phyloP scores from a whole-genome alignment of 192 early-diverging fungal species.

The Geosiphon pyriformis region DNA sequence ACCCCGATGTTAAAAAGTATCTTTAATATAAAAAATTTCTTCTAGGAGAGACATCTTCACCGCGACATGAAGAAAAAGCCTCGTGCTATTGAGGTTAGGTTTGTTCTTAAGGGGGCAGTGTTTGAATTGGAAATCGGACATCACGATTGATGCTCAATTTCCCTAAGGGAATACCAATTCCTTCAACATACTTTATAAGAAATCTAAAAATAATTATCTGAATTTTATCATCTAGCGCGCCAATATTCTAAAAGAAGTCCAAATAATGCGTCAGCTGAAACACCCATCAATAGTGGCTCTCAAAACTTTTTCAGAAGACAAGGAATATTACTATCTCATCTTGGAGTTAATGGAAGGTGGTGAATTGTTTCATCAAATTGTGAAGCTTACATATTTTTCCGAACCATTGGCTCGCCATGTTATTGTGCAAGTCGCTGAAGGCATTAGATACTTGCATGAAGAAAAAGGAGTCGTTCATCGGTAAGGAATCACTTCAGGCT shows the following conservation, averaged over 20 bases:
- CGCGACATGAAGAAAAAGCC: conserved; percentile 44
- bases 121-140: background rate
- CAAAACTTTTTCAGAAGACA: conserved; percentile 70
- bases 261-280: conserved; percentile 74
- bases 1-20: too few species aligned
- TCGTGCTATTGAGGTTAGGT: conserved; percentile 42
- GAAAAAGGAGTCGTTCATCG: conserved; percentile 76
- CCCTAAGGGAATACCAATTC: background rate
- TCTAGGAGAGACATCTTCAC: conserved; percentile 42
- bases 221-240: conserved; percentile 44
- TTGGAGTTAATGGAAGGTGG: conserved; percentile 84
- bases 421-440: conserved; percentile 81
- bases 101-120: background rate
- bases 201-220: background rate
- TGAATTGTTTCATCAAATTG: conserved; percentile 85
- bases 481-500: conserved; percentile 29
- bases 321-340: conserved; percentile 69
- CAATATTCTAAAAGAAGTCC: conserved; percentile 83
- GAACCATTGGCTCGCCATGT: conserved; percentile 75
- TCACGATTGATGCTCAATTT: background rate
- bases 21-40: too few species aligned
- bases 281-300: conserved; percentile 75
- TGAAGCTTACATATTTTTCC: conserved; percentile 74
- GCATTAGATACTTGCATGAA: conserved; percentile 78
- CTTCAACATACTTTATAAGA: conserved; percentile 2